Conservation (phyloP, 2,329 filamentous ascomycete species). For the Microdochium trichocladiopsis region DNA sequence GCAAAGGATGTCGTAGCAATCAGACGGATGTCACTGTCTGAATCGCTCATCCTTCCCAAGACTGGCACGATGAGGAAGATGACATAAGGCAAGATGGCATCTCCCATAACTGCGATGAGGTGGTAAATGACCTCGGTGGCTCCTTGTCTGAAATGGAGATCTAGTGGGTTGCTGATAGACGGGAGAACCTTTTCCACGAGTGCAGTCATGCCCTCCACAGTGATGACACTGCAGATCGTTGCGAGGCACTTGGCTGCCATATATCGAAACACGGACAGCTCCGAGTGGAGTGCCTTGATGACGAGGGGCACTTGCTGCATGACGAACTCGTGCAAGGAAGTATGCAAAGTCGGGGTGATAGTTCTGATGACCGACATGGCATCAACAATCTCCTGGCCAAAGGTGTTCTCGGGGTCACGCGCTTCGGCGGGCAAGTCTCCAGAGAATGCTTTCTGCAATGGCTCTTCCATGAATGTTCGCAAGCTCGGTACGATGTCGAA, state of each 20-base stretch:
- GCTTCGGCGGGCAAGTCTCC: slow-evolving; percentile 66
- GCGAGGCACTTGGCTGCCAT: slow-evolving; percentile 96
- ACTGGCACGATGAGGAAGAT: slow-evolving; percentile 98
- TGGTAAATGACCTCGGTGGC: slow-evolving; percentile 95
- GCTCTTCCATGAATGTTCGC: slow-evolving; percentile 71
- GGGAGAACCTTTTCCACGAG: slow-evolving; percentile 89
- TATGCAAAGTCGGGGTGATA: slow-evolving; percentile 81
- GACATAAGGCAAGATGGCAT: slow-evolving; percentile 90
- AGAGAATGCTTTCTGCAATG: slow-evolving; percentile 68
- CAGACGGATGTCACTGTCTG: slow-evolving; percentile 88
- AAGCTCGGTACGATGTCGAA: slow-evolving; percentile 82
- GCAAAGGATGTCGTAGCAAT: slow-evolving; percentile 96
- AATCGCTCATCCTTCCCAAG: slow-evolving; percentile 95
- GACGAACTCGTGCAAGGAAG: slow-evolving; percentile 70
- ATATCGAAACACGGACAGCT: slow-evolving; percentile 88
- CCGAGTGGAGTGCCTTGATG: slow-evolving; percentile 79
- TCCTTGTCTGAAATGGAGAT: slow-evolving; percentile 84
- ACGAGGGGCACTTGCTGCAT: slow-evolving; percentile 78
- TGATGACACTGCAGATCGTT: slow-evolving; percentile 94
- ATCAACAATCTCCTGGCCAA: slow-evolving; percentile 91
- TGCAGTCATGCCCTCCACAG: slow-evolving; percentile 91
- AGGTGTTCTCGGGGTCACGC: slow-evolving; percentile 61
- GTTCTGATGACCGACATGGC: slow-evolving; percentile 88
- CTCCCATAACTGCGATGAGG: slow-evolving; percentile 96
- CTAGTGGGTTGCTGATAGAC: slow-evolving; percentile 82